Evolutionary conservation across 1,139 yeast species (phyloP).

Genomic region (Scheffersomyces titani): DNA sequence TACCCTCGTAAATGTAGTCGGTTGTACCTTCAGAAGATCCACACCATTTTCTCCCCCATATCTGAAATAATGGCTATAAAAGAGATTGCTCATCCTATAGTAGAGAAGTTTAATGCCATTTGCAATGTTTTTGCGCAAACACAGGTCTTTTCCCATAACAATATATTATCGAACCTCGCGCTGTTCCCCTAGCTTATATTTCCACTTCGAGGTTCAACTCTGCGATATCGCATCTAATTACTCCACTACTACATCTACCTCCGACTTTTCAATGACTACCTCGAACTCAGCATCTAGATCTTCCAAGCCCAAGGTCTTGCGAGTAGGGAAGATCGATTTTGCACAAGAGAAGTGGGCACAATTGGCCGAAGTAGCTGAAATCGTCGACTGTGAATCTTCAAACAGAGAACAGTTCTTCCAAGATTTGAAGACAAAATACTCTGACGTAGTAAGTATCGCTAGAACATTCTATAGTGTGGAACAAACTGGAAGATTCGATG

Average conservation of each 20-base stretch:
- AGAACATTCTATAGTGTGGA: constrained; percentile 50
- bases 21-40: neutral
- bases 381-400: constrained; percentile 46
- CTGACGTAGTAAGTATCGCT: constrained; percentile 49
- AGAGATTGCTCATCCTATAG: neutral
- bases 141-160: neutral
- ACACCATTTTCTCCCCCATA: neutral
- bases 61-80: neutral
- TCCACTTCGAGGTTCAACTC: neutral
- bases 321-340: constrained; percentile 54
- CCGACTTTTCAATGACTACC: constrained; percentile 9
- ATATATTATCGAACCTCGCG: neutral
- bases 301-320: constrained; percentile 54
- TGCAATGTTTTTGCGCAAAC: neutral
- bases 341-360: constrained; percentile 61
- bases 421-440: constrained; percentile 51
- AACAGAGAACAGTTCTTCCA: constrained; percentile 51
- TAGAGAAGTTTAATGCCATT: neutral
- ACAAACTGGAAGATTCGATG: constrained; percentile 75
- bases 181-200: neutral
- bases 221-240: neutral
- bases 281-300: constrained; percentile 1
- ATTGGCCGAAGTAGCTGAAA: constrained; percentile 48
- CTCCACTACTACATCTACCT: neutral
- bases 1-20: neutral